These are phyloP conservation scores for Aureobasidium lini DNA, from an alignment of 2,329 filamentous ascomycete genomes.

Conservation along the genomic window DNA sequence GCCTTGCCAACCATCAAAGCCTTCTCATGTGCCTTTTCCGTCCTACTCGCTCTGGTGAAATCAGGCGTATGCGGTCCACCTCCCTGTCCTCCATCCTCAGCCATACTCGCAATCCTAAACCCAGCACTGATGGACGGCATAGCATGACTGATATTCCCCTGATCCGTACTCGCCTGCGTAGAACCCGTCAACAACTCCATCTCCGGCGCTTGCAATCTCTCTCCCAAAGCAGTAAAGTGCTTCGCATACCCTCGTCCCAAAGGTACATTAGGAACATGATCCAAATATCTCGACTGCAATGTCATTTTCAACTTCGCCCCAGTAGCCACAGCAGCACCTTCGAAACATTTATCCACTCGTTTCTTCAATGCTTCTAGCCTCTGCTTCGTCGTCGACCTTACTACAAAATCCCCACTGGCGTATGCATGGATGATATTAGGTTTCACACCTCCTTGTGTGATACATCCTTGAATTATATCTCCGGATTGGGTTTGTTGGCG, in stretches of 20 bases:
- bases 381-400: constrained; percentile 26
- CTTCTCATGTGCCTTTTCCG: constrained; percentile 28
- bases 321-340: constrained; percentile 42
- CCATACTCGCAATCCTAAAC: constrained; percentile 39
- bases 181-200: constrained; percentile 35
- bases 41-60: constrained; percentile 32
- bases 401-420: constrained; percentile 30
- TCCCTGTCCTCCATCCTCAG: constrained; percentile 22
- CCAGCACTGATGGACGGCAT: constrained; percentile 49
- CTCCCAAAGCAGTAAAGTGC: constrained; percentile 27
- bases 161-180: constrained; percentile 51
- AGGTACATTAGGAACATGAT: constrained; percentile 48
- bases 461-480: constrained; percentile 31
- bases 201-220: constrained; percentile 31
- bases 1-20: constrained; percentile 30
- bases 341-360: constrained; percentile 36
- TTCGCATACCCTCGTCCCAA: constrained; percentile 30
- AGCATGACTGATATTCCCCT: constrained; percentile 52
- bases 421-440: constrained; percentile 37
- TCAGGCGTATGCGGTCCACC: constrained; percentile 35
- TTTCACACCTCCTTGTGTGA: constrained; percentile 24
- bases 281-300: constrained; percentile 39
- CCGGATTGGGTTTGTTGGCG: constrained; percentile 34
- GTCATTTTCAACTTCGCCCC: constrained; percentile 44
- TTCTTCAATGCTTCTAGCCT: constrained; percentile 26